These are phyloP conservation scores for Lasiodiplodia hormozganensis DNA, from an alignment of 2,329 filamentous ascomycete genomes.

Conservation along the genomic window DNA sequence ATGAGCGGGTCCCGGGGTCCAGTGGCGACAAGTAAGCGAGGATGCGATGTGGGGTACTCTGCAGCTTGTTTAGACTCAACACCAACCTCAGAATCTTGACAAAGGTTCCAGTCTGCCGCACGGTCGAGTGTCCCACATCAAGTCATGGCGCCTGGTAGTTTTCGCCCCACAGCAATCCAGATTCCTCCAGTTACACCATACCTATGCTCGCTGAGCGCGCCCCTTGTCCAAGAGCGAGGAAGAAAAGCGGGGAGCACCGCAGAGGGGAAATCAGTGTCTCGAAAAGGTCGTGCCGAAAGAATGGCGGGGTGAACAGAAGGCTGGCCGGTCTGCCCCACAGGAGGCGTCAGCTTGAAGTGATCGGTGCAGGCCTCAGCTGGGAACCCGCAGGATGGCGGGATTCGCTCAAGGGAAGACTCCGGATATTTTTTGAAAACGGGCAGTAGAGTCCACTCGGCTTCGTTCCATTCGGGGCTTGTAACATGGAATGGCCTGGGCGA, in stretches of 20 bases:
- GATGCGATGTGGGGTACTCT: background rate
- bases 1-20: slow-evolving; percentile 4
- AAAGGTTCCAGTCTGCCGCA: background rate
- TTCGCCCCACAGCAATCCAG: background rate
- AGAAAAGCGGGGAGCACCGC: background rate
- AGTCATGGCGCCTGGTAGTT: background rate
- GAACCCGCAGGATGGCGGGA: background rate
- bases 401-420: background rate
- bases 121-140: background rate
- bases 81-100: background rate
- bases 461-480: background rate
- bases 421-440: background rate
- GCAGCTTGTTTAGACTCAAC: slow-evolving; percentile 1
- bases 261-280: background rate
- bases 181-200: background rate
- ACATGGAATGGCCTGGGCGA: background rate
- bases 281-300: background rate
- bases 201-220: background rate
- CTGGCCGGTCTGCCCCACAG: background rate
- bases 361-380: background rate
- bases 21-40: slow-evolving; percentile 1
- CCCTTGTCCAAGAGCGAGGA: background rate
- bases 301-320: background rate
- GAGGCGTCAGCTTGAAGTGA: background rate
- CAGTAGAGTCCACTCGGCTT: background rate